phyloP scores from a whole-genome alignment of 139 green algal genomes.

The Auxenochlorella pyrenoidosa region DNA sequence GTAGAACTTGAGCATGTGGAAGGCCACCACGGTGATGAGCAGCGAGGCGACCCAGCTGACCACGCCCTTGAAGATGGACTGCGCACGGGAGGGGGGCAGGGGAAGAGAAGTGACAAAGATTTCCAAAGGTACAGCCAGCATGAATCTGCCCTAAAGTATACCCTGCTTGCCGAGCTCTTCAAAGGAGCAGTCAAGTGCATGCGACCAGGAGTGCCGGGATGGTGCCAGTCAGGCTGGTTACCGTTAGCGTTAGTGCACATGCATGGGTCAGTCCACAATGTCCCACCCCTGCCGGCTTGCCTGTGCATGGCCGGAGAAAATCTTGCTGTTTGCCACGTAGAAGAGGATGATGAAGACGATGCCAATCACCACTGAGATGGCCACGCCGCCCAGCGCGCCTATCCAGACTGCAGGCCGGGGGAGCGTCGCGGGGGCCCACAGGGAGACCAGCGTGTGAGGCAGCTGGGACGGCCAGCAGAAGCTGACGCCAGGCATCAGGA shows the following conservation, averaged over 20 bases:
- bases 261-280: neutral
- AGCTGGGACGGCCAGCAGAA: no score
- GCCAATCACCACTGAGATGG: conserved; percentile 52
- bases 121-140: no score
- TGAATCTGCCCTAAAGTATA: no score
- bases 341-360: conserved; percentile 62
- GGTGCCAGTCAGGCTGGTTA: no score
- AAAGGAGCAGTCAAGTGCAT: no score
- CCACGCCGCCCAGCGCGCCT: conserved; percentile 48
- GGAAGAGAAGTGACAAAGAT: neutral
- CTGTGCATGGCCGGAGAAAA: conserved; percentile 43
- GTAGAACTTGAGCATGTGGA: conserved; percentile 67
- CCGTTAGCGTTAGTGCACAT: no score
- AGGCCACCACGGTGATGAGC: conserved; percentile 61
- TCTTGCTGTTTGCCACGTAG: conserved; percentile 51
- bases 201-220: no score
- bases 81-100: neutral
- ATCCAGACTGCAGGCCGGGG: conserved; percentile 17
- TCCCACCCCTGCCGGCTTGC: neutral
- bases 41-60: conserved; percentile 36
- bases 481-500: no score
- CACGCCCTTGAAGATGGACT: conserved; percentile 58
- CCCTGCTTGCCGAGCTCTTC: no score
- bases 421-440: neutral
- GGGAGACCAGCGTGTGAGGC: neutral